Evolutionary conservation across 2,329 filamentous ascomycete genomes (phyloP).

Genomic region (Colletotrichum paranaense): DNA sequence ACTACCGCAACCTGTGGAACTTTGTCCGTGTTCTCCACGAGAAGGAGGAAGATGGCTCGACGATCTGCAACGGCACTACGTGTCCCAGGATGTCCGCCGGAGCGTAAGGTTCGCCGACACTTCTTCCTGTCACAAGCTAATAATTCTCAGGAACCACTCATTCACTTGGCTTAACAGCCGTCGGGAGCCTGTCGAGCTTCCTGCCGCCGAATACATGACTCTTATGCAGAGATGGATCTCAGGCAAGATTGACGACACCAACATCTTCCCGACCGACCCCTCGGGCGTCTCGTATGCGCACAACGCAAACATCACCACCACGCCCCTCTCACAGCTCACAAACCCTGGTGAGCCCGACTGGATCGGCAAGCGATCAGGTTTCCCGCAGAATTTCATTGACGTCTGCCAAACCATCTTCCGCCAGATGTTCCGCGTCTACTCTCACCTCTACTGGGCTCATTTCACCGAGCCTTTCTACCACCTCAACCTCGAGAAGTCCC

Average conservation of each 20-base stretch:
- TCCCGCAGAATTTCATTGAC: slow-evolving; percentile 88
- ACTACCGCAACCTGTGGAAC: slow-evolving; percentile 88
- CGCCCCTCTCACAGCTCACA: slow-evolving; percentile 71
- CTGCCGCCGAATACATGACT: slow-evolving; percentile 92
- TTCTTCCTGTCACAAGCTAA: slow-evolving; percentile 4
- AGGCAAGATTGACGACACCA: slow-evolving; percentile 90
- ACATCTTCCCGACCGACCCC: slow-evolving; percentile 90
- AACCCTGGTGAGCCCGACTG: slow-evolving; percentile 75
- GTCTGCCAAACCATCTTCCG: slow-evolving; percentile 95
- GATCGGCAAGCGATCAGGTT: slow-evolving; percentile 92
- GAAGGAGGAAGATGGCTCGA: slow-evolving; percentile 79
- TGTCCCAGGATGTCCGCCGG: slow-evolving; percentile 97
- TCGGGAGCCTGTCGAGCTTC: slow-evolving; percentile 89
- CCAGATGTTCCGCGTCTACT: slow-evolving; percentile 98
- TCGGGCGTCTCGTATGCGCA: slow-evolving; percentile 74
- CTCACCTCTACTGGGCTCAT: slow-evolving; percentile 97
- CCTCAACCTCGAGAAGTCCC: slow-evolving; percentile 81
- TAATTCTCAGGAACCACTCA: slow-evolving; percentile 76
- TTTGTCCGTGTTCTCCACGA: slow-evolving; percentile 92
- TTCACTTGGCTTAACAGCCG: slow-evolving; percentile 96
- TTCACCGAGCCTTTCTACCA: slow-evolving; percentile 88
- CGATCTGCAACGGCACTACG: slow-evolving; percentile 84
- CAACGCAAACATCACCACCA: slow-evolving; percentile 68
- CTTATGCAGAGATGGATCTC: slow-evolving; percentile 98
- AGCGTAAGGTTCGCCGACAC: slow-evolving; percentile 70